phyloP scores from a whole-genome alignment of 2,329 filamentous ascomycete genomes.

The Paramyrothecium roridum region DNA sequence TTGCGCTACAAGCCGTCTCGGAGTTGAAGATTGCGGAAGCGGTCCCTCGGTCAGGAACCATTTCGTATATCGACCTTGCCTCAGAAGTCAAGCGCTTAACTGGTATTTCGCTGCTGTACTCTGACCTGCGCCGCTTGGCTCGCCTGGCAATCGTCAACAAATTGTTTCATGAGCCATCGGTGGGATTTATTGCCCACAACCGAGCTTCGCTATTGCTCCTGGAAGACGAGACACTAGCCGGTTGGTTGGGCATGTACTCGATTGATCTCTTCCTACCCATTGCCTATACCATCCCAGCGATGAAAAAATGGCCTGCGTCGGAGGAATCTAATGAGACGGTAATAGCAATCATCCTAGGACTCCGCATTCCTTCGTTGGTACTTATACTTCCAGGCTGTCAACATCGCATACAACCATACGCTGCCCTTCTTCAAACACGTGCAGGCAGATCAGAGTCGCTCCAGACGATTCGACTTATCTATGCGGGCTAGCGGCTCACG shows the following conservation, averaged over 20 bases:
- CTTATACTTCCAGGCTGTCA: slow-evolving; percentile 15
- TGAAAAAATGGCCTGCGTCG: slow-evolving; percentile 32
- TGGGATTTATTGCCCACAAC: slow-evolving; percentile 36
- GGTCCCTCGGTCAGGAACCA: slow-evolving; percentile 20
- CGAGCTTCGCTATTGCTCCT: slow-evolving; percentile 25
- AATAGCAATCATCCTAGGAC: neutral
- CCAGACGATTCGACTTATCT: slow-evolving; percentile 25
- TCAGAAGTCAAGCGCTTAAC: slow-evolving; percentile 26
- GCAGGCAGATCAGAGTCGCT: slow-evolving; percentile 17
- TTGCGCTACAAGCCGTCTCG: slow-evolving; percentile 25
- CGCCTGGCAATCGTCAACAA: slow-evolving; percentile 35
- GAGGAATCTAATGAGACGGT: slow-evolving; percentile 28
- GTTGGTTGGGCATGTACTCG: slow-evolving; percentile 26
- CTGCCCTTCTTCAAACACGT: slow-evolving; percentile 23
- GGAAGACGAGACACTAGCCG: slow-evolving; percentile 19
- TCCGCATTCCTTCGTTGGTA: too few relatives aligned
- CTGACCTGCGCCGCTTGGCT: slow-evolving; percentile 29
- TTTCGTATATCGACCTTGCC: slow-evolving; percentile 21
- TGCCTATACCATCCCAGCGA: slow-evolving; percentile 25
- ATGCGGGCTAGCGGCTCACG: slow-evolving; percentile 23
- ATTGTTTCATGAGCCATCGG: slow-evolving; percentile 34
- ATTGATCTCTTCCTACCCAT: slow-evolving; percentile 25
- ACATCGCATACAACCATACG: slow-evolving; percentile 19
- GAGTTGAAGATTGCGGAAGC: slow-evolving; percentile 26
- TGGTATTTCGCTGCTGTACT: slow-evolving; percentile 27